These are phyloP conservation scores for Phytopythium oedochilum DNA, from an alignment of 352 stramenopile species.

Conservation along the genomic window DNA sequence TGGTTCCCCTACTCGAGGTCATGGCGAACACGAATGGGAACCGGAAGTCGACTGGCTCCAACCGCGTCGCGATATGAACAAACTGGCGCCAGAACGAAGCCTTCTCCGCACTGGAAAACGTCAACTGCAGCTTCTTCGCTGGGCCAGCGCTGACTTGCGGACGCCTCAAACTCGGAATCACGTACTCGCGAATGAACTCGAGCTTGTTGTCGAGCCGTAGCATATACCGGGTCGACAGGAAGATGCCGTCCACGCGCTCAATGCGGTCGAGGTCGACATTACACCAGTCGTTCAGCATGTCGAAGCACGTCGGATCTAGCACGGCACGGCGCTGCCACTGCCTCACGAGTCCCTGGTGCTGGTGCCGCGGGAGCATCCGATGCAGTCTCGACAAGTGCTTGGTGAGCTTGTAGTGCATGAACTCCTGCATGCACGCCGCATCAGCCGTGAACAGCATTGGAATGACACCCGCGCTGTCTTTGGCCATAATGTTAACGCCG, in stretches of 20 bases:
- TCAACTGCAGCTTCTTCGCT: constrained; percentile 29
- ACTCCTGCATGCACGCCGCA: constrained; percentile 26
- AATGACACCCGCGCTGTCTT: constrained; percentile 46
- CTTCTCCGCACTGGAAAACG: constrained; percentile 18
- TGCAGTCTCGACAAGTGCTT: constrained; percentile 51
- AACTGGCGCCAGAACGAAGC: constrained; percentile 50
- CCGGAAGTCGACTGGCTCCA: constrained; percentile 45
- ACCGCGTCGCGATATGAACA: constrained; percentile 21
- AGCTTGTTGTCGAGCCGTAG: constrained; percentile 71
- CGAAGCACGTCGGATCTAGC: constrained; percentile 36
- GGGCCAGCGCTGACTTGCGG: background rate
- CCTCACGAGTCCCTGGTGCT: constrained; percentile 36
- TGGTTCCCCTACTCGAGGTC: constrained; percentile 3
- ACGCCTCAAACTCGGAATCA: constrained; percentile 32
- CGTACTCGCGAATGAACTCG: constrained; percentile 30
- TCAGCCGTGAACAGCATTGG: constrained; percentile 34
- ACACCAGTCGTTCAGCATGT: constrained; percentile 75
- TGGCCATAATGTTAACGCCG: constrained; percentile 31
- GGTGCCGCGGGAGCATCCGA: constrained; percentile 38
- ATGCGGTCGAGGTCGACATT: constrained; percentile 35
- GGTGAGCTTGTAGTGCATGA: constrained; percentile 55
- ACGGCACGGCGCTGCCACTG: constrained; percentile 41
- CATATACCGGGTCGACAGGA: constrained; percentile 39
- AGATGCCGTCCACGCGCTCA: constrained; percentile 45
- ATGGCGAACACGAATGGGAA: constrained; percentile 38